phyloP scores from a whole-genome alignment of 169 alveolate species.

The Plasmodium vivax region DNA sequence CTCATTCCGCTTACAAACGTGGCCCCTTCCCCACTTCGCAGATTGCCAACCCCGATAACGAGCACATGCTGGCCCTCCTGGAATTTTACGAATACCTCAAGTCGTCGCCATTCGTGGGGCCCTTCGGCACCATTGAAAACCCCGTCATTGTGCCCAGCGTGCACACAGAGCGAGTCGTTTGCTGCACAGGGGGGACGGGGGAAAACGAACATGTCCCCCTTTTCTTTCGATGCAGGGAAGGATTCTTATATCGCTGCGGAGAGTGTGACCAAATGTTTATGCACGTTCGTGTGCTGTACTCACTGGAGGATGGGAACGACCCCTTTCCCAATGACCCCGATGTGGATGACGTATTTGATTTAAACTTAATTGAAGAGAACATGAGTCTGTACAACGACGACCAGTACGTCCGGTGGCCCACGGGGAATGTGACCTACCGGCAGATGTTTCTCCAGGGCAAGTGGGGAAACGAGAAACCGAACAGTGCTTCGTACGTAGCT shows the following conservation, averaged over 20 bases:
- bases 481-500: not conserved
- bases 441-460: conserved; percentile 84
- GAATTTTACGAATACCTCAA: conserved; percentile 91
- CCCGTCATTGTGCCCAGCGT: conserved; percentile 91
- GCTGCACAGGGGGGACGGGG: conserved; percentile 93
- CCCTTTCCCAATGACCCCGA: conserved; percentile 90
- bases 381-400: conserved; percentile 88
- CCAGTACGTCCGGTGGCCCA: conserved; percentile 88
- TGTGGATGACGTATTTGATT: conserved; percentile 90
- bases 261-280: conserved; percentile 94
- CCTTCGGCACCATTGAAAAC: conserved; percentile 91
- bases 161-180: conserved; percentile 88
- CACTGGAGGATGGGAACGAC: conserved; percentile 88
- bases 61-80: conserved; percentile 89
- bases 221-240: conserved; percentile 91
- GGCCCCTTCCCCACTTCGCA: not conserved
- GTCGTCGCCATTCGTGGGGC: conserved; percentile 91
- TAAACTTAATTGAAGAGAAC: conserved; percentile 86
- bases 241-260: conserved; percentile 92
- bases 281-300: conserved; percentile 89
- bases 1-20: not conserved
- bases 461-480: conserved; percentile 63
- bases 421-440: conserved; percentile 85
- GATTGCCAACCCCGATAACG: conserved; percentile 86
- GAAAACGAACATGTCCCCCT: conserved; percentile 91